phyloP scores from a whole-genome alignment of 169 alveolate genomes.

The Plasmodium reichenowi region DNA sequence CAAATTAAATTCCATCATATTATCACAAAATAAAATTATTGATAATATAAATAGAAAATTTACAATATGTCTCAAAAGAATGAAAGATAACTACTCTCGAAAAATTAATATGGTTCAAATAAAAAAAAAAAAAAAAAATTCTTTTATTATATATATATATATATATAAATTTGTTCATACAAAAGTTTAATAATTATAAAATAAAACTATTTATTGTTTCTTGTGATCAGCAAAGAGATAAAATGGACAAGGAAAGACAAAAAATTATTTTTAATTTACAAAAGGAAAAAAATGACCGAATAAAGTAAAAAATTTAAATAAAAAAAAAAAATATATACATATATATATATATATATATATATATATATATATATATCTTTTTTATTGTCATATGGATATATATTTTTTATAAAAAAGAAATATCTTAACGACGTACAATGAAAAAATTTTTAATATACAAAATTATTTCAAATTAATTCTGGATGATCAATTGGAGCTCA shows the following conservation, averaged over 20 bases:
- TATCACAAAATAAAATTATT: constrained; percentile 55
- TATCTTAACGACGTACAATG: constrained; percentile 30
- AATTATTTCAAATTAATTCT: constrained; percentile 39
- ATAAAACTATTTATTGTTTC: too few species aligned
- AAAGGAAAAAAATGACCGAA: constrained; percentile 42
- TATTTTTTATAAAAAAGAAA: constrained; percentile 19
- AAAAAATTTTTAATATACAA: constrained; percentile 38
- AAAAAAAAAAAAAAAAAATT: neutral
- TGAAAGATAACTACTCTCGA: constrained; percentile 21
- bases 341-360: neutral
- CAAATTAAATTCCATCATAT: constrained; percentile 36
- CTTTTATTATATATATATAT: neutral
- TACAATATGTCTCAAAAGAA: constrained; percentile 15
- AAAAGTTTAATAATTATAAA: too few species aligned
- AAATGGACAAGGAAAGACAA: constrained; percentile 54
- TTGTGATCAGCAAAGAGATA: constrained; percentile 43
- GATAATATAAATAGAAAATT: constrained; percentile 41
- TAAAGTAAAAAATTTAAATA: constrained; percentile 25
- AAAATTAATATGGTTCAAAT: constrained; percentile 34
- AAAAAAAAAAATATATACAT: neutral
- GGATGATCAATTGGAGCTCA: constrained; percentile 49
- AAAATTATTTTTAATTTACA: constrained; percentile 52
- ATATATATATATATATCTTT: neutral
- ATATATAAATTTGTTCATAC: neutral
- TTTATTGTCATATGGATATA: neutral